Conservation (phyloP, 169 alveolate genomes). For the Plasmodium sp. region DNA sequence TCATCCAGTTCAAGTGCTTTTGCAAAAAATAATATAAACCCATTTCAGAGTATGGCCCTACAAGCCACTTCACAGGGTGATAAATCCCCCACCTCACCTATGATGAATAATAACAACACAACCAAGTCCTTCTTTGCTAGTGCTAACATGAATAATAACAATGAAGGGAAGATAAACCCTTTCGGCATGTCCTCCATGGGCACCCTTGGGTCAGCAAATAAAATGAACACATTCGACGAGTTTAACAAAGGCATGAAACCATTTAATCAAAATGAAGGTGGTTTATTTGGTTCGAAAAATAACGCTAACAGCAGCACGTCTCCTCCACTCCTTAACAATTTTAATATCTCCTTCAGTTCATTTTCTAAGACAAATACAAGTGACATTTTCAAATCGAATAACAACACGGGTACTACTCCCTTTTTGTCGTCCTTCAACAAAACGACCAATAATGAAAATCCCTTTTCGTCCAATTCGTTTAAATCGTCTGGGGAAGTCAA, state of each 20-base stretch:
- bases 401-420: neutral
- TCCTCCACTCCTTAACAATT: conserved; percentile 2
- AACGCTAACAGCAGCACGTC: neutral
- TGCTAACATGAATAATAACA: conserved; percentile 3
- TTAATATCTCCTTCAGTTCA: conserved; percentile 27
- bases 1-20: conserved; percentile 60
- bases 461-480: neutral
- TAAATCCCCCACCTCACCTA: conserved; percentile 10
- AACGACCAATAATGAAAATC: conserved; percentile 7
- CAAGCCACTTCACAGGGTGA: conserved; percentile 53
- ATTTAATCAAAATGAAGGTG: conserved; percentile 50
- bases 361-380: conserved; percentile 63
- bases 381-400: conserved; percentile 42
- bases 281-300: conserved; percentile 41
- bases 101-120: conserved; percentile 6
- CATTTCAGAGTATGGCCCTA: conserved; percentile 72
- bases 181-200: conserved; percentile 34
- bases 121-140: conserved; percentile 16
- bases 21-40: conserved; percentile 66
- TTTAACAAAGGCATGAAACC: conserved; percentile 38
- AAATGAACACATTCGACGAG: conserved; percentile 26
- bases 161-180: conserved; percentile 9
- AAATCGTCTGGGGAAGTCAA: conserved; percentile 1
- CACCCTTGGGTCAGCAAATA: conserved; percentile 18
- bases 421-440: neutral